Base-by-base conservation (phyloP, 2,329 filamentous ascomycete genomes). In the Coniella vitis region DNA sequence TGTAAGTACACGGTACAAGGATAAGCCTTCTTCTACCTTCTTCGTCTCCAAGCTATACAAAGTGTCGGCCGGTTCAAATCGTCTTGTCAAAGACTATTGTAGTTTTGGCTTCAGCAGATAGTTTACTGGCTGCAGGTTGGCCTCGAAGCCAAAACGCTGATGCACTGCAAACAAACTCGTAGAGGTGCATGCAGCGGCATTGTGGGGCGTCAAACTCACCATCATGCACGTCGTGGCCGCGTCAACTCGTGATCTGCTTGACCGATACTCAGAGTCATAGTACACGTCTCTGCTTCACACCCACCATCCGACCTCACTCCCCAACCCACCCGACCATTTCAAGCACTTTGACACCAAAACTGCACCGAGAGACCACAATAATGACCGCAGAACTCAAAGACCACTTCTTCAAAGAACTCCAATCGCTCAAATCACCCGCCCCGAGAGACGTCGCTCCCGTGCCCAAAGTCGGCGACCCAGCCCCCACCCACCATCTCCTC, bases 391-490 rank as follows among this genome's bases (percentile, higher is more conserved):
- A 47, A 34, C 29, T 47, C 21, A 47, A 47, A 34, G 44, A 47
- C 9, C 44, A 47, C 22, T 47, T 47, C 25, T 40, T 20, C 35
- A 41, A 52, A 37, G 52, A 54, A 16, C 20, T 54, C 38, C 39
- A 48, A n/a, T 48, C 49, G 9, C 44, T 52, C 42, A 54, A 52
- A 17, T 48, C 52, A 17, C 52, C 52, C 39, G 45, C 52, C 25
- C 29, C 62, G 51, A 73, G 70, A 53, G 61, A 74, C 3, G 62
- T 76, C 36, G 66, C 69, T 4, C 63, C 72, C 1, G 58, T 68
- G 10, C 81, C 80, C 9, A 62, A 69, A 45, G 66, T 80, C 25
- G 81, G 79, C 53, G 62, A 70, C 31, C 68, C 70, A 53, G 82
- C 82, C 1, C 83, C 83, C 1, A 69, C 68, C 5, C 72, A 76